Evolutionary conservation across 2,329 filamentous ascomycete genomes (phyloP).

Genomic region (Alternaria angustiovoidea): DNA sequence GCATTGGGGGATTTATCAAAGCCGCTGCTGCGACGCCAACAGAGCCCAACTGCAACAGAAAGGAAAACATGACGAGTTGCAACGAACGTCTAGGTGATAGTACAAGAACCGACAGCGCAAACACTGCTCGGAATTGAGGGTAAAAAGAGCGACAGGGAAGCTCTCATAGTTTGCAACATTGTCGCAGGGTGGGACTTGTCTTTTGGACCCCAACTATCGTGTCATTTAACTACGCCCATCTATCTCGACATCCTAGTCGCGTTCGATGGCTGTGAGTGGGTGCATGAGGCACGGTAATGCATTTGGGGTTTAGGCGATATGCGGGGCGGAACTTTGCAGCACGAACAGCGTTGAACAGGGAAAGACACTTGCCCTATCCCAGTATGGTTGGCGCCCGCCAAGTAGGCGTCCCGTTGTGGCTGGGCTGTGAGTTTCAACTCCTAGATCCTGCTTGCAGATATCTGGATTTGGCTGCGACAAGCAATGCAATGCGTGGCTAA

Average conservation of each 20-base stretch:
- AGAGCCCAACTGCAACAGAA: neutral
- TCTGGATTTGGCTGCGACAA: neutral
- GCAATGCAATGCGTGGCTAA: neutral
- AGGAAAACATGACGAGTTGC: neutral
- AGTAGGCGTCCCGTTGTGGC: neutral
- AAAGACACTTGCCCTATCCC: neutral
- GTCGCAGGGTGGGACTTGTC: neutral
- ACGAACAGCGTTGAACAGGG: neutral
- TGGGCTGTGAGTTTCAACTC: neutral
- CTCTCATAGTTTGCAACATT: neutral
- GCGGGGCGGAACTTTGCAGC: neutral
- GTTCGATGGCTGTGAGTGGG: neutral
- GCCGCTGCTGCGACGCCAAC: slow-evolving; percentile 1
- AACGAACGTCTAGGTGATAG: neutral
- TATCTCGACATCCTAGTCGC: slow-evolving; percentile 3
- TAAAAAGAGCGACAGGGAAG: neutral
- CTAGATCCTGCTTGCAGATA: neutral
- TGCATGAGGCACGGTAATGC: neutral
- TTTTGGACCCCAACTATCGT: slow-evolving; percentile 8
- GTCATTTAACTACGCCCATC: neutral
- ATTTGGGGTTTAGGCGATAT: slow-evolving; percentile 3
- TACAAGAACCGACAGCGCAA: neutral
- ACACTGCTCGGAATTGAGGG: neutral
- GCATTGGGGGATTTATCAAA: neutral
- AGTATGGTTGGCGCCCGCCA: slow-evolving; percentile 6